Percentiles rank a stretch among this genome's conserved stretches.
Evolutionary conservation across 2,329 filamentous ascomycete species (phyloP).

Genomic region (Arthrobotrys entomopaga): DNA sequence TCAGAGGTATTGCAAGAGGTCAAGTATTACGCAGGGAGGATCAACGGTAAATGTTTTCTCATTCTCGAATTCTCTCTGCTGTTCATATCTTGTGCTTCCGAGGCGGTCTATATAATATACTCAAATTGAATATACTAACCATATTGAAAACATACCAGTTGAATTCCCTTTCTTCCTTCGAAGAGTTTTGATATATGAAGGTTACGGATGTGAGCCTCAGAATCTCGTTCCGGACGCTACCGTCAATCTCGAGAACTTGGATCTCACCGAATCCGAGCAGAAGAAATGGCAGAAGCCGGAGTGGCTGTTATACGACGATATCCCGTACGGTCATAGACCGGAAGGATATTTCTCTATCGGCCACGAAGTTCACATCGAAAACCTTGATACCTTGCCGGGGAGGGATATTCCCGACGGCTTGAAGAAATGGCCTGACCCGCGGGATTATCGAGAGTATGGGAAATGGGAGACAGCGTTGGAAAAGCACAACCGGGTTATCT

Average conservation of each 20-base stretch:
- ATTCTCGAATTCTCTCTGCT: background rate
- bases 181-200: background rate
- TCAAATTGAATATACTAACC: background rate
- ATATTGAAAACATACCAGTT: background rate
- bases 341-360: background rate
- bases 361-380: background rate
- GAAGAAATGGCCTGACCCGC: background rate
- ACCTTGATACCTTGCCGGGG: background rate
- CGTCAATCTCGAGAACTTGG: constrained; percentile 9
- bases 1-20: background rate
- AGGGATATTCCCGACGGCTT: background rate
- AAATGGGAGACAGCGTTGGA: background rate
- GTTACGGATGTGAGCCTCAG: background rate
- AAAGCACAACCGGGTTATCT: background rate
- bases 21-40: background rate
- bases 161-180: background rate
- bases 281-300: background rate
- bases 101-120: too few species aligned
- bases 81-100: too few species aligned
- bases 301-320: background rate
- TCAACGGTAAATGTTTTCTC: background rate
- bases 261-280: background rate
- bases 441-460: background rate
- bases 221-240: constrained; percentile 5
- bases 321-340: background rate